Conservation (phyloP, 305 asterid genomes). For the Fraxinus latifolia region DNA sequence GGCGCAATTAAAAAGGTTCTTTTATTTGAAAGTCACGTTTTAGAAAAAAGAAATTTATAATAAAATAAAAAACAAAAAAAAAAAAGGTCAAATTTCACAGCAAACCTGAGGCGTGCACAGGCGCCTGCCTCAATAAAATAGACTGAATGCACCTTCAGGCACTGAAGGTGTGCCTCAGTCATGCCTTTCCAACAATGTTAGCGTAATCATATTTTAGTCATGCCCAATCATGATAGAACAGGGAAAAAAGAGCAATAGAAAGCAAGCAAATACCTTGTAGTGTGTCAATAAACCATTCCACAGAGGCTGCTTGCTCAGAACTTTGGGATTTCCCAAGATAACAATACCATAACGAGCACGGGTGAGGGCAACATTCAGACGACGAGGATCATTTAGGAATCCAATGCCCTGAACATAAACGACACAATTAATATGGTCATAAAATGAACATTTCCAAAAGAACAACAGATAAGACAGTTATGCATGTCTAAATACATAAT, state of each 20-base stretch:
- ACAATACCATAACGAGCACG: conserved; percentile 99
- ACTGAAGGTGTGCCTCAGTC: neutral
- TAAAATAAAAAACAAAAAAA: neutral
- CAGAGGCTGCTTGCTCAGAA: conserved; percentile 90
- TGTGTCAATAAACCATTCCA: conserved; percentile 96
- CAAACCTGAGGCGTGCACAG: neutral
- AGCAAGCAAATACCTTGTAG: conserved; percentile 63
- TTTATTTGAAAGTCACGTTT: neutral
- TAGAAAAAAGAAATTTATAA: neutral
- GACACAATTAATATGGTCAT: neutral
- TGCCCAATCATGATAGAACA: neutral
- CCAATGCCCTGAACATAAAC: conserved; percentile 74
- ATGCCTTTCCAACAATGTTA: neutral
- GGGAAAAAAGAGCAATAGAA: conserved; percentile 10
- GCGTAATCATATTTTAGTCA: neutral
- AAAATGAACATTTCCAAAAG: conserved; percentile 10
- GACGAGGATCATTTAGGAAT: conserved; percentile 96
- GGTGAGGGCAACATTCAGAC: conserved; percentile 98
- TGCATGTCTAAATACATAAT: neutral
- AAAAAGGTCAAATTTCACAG: neutral
- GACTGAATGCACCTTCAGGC: neutral
- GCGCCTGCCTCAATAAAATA: neutral
- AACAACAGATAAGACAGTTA: neutral
- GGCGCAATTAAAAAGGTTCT: neutral
- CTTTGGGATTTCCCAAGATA: conserved; percentile 96